Evolutionary conservation across 148 eudicot genomes (phyloP).

Genomic region (Rhododendron simsii): DNA sequence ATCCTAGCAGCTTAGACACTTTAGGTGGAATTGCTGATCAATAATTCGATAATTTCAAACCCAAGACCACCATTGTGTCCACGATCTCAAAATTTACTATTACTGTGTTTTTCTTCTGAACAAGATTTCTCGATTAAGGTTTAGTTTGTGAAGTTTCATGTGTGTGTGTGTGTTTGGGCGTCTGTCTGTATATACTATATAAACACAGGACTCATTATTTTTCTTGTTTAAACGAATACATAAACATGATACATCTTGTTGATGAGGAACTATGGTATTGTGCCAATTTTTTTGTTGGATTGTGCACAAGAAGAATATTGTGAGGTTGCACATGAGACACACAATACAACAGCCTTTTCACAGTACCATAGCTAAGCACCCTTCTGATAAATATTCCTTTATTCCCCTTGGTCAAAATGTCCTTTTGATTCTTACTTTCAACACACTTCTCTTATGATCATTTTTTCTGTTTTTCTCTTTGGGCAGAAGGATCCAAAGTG

Average conservation of each 20-base stretch:
- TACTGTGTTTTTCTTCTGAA: neutral
- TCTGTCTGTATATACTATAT: neutral
- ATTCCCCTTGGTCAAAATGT: conserved; percentile 31
- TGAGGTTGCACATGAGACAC: neutral
- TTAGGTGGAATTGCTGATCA: neutral
- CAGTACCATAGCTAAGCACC: conserved; percentile 5
- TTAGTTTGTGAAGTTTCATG: neutral
- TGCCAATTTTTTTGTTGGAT: neutral
- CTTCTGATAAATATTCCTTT: conserved; percentile 22
- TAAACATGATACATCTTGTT: neutral
- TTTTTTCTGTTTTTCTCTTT: neutral
- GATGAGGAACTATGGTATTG: neutral
- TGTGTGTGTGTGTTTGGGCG: no score
- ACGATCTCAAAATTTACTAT: neutral
- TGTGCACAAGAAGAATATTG: neutral
- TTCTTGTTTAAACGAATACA: neutral
- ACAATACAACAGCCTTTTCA: conserved; percentile 3
- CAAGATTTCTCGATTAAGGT: neutral
- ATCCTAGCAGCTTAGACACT: neutral
- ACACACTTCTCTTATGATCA: conserved; percentile 8
- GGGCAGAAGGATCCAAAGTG: conserved; percentile 64
- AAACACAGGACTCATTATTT: neutral
- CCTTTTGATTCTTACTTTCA: conserved; percentile 47
- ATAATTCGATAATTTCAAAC: neutral
- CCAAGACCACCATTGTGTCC: neutral